A percentile compares a stretch with the other conserved stretches of the same genome.
These are phyloP conservation scores for Aspergillus latus DNA, from an alignment of 2,329 filamentous ascomycete species.

Conservation along the genomic window DNA sequence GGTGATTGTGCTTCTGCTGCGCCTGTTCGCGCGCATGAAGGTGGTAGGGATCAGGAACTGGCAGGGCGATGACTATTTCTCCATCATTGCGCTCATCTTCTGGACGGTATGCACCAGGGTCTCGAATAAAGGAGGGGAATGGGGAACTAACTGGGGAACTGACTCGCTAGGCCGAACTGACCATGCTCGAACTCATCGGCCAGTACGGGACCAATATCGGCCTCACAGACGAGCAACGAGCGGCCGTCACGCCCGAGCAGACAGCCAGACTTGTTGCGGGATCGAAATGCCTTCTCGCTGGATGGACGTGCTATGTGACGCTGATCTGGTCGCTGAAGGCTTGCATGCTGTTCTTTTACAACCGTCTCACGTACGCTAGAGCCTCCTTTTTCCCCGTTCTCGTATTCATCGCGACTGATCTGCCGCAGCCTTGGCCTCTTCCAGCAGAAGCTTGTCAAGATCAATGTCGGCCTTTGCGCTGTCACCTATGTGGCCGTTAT, in stretches of 20 bases:
- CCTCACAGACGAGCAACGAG: constrained; percentile 33
- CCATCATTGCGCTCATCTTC: constrained; percentile 37
- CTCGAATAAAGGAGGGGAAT: background rate
- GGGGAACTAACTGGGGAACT: background rate
- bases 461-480: constrained; percentile 32
- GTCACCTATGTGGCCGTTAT: constrained; percentile 38
- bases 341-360: constrained; percentile 47
- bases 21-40: constrained; percentile 42
- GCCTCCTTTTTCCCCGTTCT: background rate
- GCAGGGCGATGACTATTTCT: constrained; percentile 48
- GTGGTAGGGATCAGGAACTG: constrained; percentile 43
- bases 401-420: background rate
- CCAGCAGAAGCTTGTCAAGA: constrained; percentile 41
- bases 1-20: constrained; percentile 37
- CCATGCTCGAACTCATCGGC: constrained; percentile 26
- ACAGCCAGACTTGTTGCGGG: constrained; percentile 34
- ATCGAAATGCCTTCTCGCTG: constrained; percentile 35
- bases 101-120: constrained; percentile 34
- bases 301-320: constrained; percentile 46
- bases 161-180: constrained; percentile 18
- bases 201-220: constrained; percentile 41
- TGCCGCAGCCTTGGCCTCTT: constrained; percentile 36
- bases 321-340: constrained; percentile 48
- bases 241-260: constrained; percentile 31
- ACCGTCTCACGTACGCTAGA: constrained; percentile 42